Conservation (phyloP, 2,329 filamentous ascomycete species). For the Pseudopithomyces maydicus region DNA sequence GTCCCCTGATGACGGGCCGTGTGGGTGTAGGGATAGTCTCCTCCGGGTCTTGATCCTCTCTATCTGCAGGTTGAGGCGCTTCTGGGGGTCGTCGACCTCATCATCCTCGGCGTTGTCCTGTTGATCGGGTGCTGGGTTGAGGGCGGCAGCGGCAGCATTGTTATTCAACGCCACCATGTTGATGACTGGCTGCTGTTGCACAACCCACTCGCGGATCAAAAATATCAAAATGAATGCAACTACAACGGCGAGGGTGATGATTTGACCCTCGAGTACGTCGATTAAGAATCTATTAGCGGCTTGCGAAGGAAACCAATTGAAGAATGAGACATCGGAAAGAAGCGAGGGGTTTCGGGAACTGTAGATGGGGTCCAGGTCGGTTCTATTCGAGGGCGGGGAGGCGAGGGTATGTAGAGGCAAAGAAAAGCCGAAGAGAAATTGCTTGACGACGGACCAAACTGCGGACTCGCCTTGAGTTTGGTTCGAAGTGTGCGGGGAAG, state of each 20-base stretch:
- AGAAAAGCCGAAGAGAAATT: constrained; percentile 43
- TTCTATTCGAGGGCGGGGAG: constrained; percentile 25
- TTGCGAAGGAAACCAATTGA: constrained; percentile 60
- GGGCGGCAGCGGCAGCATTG: constrained; percentile 26
- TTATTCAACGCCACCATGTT: constrained; percentile 66
- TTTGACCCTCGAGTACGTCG: constrained; percentile 85
- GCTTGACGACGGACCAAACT: constrained; percentile 53
- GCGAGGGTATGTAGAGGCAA: constrained; percentile 33
- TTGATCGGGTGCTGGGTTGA: constrained; percentile 10
- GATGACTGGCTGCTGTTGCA: constrained; percentile 93
- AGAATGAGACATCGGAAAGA: constrained; percentile 63
- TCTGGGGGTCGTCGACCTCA: constrained; percentile 15
- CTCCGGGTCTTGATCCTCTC: constrained; percentile 1
- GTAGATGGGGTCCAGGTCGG: constrained; percentile 35
- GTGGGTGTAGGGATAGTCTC: constrained; percentile 14
- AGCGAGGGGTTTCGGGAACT: constrained; percentile 39
- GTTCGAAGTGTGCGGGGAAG: constrained; percentile 48
- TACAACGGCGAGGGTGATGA: constrained; percentile 91
- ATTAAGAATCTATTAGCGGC: constrained; percentile 79
- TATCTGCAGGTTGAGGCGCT: constrained; percentile 2
- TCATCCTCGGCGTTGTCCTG: constrained; percentile 33
- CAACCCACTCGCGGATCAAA: constrained; percentile 94
- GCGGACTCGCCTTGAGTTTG: constrained; percentile 51
- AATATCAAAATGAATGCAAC: constrained; percentile 97
- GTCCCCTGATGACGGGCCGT: constrained; percentile 7